These are phyloP conservation scores for Trametes cubensis DNA, from an alignment of 768 basidiomycete species.

Conservation along the genomic window DNA sequence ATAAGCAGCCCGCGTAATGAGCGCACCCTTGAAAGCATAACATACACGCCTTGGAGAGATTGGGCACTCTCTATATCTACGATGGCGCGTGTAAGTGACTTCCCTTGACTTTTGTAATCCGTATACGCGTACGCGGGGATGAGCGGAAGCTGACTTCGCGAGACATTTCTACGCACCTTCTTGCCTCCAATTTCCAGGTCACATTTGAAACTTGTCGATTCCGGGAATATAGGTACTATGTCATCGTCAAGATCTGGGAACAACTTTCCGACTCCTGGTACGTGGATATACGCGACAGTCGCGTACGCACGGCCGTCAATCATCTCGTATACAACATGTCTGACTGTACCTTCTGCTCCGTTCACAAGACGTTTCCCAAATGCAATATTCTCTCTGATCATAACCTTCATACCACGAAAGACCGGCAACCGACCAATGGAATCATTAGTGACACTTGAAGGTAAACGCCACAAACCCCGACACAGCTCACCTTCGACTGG, in stretches of 20 bases:
- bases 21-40: background rate
- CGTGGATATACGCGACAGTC: background rate
- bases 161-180: background rate
- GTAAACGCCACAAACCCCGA: background rate
- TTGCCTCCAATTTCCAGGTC: background rate
- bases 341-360: background rate
- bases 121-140: background rate
- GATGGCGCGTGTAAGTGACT: background rate
- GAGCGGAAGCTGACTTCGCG: background rate
- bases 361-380: background rate
- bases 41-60: background rate
- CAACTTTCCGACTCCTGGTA: background rate
- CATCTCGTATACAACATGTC: background rate
- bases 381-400: constrained; percentile 25
- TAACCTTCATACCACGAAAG: constrained; percentile 30
- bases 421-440: constrained; percentile 16
- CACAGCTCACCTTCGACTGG: background rate
- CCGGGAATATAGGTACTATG: background rate
- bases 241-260: background rate
- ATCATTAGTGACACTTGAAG: background rate
- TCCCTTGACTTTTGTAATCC: background rate
- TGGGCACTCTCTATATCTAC: background rate
- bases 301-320: background rate
- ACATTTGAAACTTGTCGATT: background rate
- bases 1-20: background rate